phyloP scores from a whole-genome alignment of 192 early-diverging fungal genomes.

The Umbelopsis ramanniana region DNA sequence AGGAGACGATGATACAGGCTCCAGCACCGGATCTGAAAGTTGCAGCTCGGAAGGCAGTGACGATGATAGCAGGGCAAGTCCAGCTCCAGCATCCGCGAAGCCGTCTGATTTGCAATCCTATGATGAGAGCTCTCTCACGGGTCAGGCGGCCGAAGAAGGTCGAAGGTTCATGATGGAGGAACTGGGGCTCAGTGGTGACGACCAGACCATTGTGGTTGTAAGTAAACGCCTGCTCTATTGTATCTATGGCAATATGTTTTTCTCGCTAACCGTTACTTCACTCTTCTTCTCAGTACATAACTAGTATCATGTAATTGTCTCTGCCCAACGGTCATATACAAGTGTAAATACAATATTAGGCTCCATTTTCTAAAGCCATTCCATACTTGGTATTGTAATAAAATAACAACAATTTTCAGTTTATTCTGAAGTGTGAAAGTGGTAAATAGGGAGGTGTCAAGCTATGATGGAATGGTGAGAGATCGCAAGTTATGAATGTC shows the following conservation, averaged over 20 bases:
- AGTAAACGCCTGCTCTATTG: background rate
- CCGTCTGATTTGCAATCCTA: background rate
- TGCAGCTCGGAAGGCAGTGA: constrained; percentile 5
- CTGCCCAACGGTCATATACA: no score
- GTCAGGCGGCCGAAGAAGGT: constrained; percentile 7
- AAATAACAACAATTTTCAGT: constrained; percentile 17
- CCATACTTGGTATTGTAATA: constrained; percentile 3
- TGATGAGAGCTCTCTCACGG: background rate
- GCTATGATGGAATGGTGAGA: background rate
- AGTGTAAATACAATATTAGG: background rate
- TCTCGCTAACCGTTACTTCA: no score
- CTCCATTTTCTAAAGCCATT: background rate
- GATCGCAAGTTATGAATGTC: background rate
- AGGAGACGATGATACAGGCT: constrained; percentile 1
- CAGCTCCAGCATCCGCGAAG: background rate
- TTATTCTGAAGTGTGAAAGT: constrained; percentile 10
- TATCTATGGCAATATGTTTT: no score
- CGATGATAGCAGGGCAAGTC: background rate
- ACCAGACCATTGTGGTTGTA: constrained; percentile 43
- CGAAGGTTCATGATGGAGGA: constrained; percentile 32
- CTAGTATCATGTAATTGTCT: background rate
- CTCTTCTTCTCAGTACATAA: background rate
- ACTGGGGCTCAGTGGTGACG: constrained; percentile 32
- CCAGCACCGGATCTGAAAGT: background rate
- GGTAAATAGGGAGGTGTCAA: background rate